Evolutionary conservation across 2,329 filamentous ascomycete genomes (phyloP), one percentile per base, ranked within the genome.

Genomic region (Trichoderma aggressivum): DNA sequence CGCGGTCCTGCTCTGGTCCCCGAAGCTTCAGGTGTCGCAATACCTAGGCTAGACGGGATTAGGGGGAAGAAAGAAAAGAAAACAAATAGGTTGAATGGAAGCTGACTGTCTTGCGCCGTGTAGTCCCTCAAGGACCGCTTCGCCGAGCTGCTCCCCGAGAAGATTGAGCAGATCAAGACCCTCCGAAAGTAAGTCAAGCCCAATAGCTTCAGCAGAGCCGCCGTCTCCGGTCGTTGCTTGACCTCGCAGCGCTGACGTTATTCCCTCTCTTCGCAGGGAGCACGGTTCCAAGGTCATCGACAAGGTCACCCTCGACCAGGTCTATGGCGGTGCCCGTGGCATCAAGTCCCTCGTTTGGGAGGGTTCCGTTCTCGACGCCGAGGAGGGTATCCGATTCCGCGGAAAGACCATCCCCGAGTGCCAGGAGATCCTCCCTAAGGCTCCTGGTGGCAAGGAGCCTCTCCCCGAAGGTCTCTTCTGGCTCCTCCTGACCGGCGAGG

Each of bases 281-380:
- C 90, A 97, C 84, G 96, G 96, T 83, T 93, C 88, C 88, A 98
- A 95, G 87, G 93, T 98, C 80, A 82, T 99, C 78, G 95, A 96
- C 84, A 94, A 98, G 89, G 94, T 99, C 82, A 99, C 96, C 74
- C 93, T 99, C 76, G 96, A 98, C 88, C 96, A 99, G 87, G 96
- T 97, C 82, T 99, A 98, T 84, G 96, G 96, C 83, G 96, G 96
- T 91, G 96, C 96, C 81, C 95, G 96, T 87, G 95, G 96, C 81
- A 97, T 99, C 87, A 99, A 98, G 90, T 92, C 91, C 78, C 91
- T 99, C 74, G 96, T 99, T 79, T 99, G 96, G 96, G 96, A 99
- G 87, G 92, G 95, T 79, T 99, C 96, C 80, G 96, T 99, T 79
- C 92, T 99, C 80, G 96, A 99, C 86, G 89, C 95, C 71, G 94